These are phyloP conservation scores for Globisporangium megalacanthum DNA, from an alignment of 352 stramenopile genomes.

Conservation along the genomic window DNA sequence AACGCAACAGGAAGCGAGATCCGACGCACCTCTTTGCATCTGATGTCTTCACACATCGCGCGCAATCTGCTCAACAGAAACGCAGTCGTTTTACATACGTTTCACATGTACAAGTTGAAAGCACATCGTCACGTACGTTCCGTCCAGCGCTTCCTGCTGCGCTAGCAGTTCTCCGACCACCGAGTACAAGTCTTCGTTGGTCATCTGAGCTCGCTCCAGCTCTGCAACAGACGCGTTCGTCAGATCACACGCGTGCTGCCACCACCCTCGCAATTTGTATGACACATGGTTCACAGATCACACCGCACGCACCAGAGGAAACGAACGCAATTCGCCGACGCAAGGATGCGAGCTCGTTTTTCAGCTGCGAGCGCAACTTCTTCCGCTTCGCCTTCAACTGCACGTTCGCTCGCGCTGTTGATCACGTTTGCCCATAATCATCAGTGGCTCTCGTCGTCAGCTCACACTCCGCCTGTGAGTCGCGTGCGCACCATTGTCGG, in stretches of 20 bases:
- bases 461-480: not conserved
- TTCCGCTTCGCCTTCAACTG: conserved; percentile 44
- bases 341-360: conserved; percentile 40
- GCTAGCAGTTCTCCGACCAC: conserved; percentile 18
- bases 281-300: not conserved
- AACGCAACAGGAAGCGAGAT: not conserved
- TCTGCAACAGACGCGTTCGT: conserved; percentile 14
- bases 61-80: conserved; percentile 15
- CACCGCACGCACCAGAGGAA: conserved; percentile 19
- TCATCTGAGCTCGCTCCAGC: conserved; percentile 39
- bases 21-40: conserved; percentile 18
- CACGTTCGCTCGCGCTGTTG: conserved; percentile 22
- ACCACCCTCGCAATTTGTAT: too few relatives aligned
- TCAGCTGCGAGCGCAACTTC: conserved; percentile 36
- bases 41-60: conserved; percentile 23
- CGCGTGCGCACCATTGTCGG: conserved; percentile 29
- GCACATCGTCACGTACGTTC: conserved; percentile 12
- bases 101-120: not conserved
- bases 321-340: conserved; percentile 32
- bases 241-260: not conserved
- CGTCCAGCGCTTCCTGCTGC: conserved; percentile 26
- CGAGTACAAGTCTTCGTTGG: conserved; percentile 39
- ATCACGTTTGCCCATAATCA: not conserved
- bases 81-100: not conserved
- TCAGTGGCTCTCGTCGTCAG: not conserved